Conservation (phyloP, 1,284 basidiomycete species). For the Sporisorium graminicola region DNA sequence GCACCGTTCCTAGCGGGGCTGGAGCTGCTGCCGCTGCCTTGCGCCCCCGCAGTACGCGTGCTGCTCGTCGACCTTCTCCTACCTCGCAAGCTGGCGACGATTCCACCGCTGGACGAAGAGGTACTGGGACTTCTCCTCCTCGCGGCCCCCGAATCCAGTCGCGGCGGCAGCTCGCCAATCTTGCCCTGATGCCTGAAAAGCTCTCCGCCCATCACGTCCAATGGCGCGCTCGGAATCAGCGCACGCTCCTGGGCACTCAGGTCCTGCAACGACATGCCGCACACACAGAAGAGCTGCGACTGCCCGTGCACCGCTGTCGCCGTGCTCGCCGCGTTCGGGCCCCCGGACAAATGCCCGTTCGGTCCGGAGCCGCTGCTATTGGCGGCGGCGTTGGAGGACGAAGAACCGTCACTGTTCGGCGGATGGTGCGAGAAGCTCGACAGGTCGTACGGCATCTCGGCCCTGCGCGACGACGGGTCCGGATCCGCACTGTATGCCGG, state of each 20-base stretch:
- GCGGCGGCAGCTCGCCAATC: conserved; percentile 59
- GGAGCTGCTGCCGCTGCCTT: background rate
- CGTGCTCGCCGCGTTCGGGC: conserved; percentile 41
- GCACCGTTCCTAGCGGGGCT: background rate
- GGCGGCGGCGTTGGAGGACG: conserved; percentile 6
- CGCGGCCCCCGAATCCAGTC: conserved; percentile 11
- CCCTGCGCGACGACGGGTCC: conserved; percentile 29
- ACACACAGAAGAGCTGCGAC: conserved; percentile 67
- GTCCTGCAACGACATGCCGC: conserved; percentile 66
- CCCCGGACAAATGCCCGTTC: conserved; percentile 6
- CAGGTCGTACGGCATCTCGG: conserved; percentile 60
- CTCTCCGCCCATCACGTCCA: conserved; percentile 52
- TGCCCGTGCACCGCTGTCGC: conserved; percentile 53
- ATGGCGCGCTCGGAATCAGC: conserved; percentile 57
- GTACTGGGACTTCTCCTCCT: conserved; percentile 21
- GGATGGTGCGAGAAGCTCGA: conserved; percentile 32
- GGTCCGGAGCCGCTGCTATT: background rate
- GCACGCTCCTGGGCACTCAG: conserved; percentile 59
- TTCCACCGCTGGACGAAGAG: conserved; percentile 15
- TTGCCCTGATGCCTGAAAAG: conserved; percentile 58
- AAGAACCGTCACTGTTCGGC: conserved; percentile 9
- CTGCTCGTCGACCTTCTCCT: conserved; percentile 30
- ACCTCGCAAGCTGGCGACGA: conserved; percentile 37
- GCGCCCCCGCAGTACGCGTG: conserved; percentile 20
- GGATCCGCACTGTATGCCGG: conserved; percentile 59